Conservation (phyloP, 345 rosid genomes). For the Eucalyptus sp. region DNA sequence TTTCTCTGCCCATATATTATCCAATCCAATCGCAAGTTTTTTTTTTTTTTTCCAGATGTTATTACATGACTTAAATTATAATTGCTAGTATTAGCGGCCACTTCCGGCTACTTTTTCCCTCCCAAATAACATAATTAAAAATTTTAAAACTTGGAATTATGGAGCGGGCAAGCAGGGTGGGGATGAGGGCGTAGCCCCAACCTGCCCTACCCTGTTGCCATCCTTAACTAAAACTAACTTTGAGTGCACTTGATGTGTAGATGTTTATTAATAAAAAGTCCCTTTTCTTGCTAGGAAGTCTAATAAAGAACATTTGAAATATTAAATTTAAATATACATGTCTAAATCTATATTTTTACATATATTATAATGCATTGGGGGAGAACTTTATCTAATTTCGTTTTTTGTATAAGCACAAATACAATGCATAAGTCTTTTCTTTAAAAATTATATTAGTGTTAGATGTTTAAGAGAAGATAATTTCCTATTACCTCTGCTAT, state of each 20-base stretch:
- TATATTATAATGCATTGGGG: not conserved
- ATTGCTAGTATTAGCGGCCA: not conserved
- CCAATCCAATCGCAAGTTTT: not conserved
- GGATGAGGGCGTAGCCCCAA: not conserved
- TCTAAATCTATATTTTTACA: not conserved
- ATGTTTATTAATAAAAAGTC: not conserved
- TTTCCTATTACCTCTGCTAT: not conserved
- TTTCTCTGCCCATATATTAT: not conserved
- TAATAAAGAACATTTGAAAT: not conserved
- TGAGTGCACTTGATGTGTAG: not conserved
- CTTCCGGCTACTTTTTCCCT: not conserved
- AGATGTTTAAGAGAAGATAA: not conserved
- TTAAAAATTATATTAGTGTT: not conserved
- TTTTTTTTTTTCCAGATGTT: not conserved
- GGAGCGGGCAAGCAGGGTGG: not conserved
- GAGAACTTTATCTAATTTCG: not conserved
- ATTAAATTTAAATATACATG: not conserved
- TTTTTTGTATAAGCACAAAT: too few species aligned
- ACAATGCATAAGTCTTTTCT: not conserved
- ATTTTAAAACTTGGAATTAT: not conserved
- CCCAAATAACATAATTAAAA: not conserved
- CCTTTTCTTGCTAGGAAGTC: not conserved
- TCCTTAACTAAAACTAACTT: not conserved
- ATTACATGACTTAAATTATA: not conserved
- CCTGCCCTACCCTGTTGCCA: not conserved